Conservation (phyloP, 2,329 filamentous ascomycete genomes). For the Penicillium vulpinum region DNA sequence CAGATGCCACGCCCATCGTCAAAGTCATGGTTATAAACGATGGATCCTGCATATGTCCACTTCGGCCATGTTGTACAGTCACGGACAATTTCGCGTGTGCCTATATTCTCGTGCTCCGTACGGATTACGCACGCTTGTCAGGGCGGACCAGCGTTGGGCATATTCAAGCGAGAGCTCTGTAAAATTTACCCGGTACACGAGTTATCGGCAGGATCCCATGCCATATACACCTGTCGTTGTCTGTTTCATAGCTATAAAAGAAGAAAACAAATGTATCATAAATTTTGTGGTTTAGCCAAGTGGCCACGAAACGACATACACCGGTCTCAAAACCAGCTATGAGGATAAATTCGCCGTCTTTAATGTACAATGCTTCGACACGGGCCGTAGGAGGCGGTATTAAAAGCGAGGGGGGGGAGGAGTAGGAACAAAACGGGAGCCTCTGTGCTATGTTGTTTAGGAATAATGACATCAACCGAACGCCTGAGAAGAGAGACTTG, state of each 20-base stretch:
- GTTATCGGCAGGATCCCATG: no score
- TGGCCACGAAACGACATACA: conserved; percentile 15
- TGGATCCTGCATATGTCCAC: no score
- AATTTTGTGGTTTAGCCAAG: background rate
- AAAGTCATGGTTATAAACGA: no score
- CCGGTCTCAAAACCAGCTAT: conserved; percentile 22
- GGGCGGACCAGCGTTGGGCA: no score
- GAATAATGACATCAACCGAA: conserved; percentile 38
- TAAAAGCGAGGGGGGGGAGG: conserved; percentile 26
- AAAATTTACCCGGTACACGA: background rate
- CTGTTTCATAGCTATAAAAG: background rate
- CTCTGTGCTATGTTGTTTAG: conserved; percentile 41
- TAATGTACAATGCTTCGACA: conserved; percentile 31
- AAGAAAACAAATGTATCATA: background rate
- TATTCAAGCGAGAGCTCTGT: no score
- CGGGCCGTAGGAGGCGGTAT: conserved; percentile 28
- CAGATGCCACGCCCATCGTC: background rate
- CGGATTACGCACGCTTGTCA: no score
- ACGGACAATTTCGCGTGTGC: no score
- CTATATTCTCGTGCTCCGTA: no score
- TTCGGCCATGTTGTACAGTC: no score
- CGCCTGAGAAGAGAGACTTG: conserved; percentile 44
- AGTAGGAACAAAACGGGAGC: conserved; percentile 20
- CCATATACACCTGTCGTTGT: background rate
- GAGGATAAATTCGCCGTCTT: conserved; percentile 20